A percentile compares a stretch with the other conserved stretches of the same genome.
phyloP scores from a whole-genome alignment of 371 early-diverging fungal species.

The Aphelidium insulamus region DNA sequence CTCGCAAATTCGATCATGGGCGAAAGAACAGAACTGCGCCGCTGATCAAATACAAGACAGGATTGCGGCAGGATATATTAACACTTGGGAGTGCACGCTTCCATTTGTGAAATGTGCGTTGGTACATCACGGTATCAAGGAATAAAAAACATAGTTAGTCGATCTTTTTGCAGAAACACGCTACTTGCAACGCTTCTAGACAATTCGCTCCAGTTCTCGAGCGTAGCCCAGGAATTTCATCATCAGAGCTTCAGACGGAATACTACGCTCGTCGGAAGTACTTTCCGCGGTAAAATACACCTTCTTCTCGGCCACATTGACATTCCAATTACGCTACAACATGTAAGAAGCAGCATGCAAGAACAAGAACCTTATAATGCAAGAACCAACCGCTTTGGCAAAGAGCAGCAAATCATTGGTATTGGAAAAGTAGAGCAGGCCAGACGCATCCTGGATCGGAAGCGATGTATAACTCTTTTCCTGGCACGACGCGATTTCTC shows the following conservation, averaged over 20 bases:
- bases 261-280: conserved; percentile 28
- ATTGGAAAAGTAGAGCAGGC: conserved; percentile 58
- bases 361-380: neutral
- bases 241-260: conserved; percentile 63
- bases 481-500: conserved; percentile 43
- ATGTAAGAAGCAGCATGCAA: neutral
- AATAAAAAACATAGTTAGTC: no score
- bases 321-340: conserved; percentile 53
- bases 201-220: conserved; percentile 86
- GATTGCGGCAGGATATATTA: no score
- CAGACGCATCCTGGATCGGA: conserved; percentile 66
- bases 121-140: no score
- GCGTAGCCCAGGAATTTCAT: conserved; percentile 68
- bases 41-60: no score
- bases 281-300: conserved; percentile 52
- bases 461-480: conserved; percentile 74
- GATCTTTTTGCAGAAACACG: no score
- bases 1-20: no score
- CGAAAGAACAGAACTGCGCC: no score
- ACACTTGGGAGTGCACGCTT: no score
- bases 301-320: conserved; percentile 49
- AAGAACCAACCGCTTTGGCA: conserved; percentile 33
- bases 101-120: no score
- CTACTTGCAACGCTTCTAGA: no score
- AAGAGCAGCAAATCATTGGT: conserved; percentile 52